These are phyloP conservation scores for Rosa persica DNA, from an alignment of 306 rosid species.

Conservation along the genomic window DNA sequence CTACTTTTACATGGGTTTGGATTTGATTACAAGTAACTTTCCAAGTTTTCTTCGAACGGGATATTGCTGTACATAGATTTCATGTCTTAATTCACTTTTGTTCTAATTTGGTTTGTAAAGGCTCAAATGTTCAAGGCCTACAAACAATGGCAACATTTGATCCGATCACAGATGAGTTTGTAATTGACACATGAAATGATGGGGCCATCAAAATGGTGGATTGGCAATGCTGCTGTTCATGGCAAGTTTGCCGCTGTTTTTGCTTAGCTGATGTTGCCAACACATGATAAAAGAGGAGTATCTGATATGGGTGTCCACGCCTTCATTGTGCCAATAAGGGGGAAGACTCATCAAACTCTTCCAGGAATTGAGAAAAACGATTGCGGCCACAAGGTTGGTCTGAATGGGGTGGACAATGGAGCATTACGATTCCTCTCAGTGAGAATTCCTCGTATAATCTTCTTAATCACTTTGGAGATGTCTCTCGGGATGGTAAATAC, in stretches of 20 bases:
- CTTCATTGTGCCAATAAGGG: slow-evolving; percentile 91
- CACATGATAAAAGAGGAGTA: slow-evolving; percentile 55
- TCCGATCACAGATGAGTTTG: slow-evolving; percentile 74
- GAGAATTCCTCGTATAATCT: slow-evolving; percentile 90
- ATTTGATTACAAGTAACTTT: neutral
- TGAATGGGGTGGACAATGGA: slow-evolving; percentile 96
- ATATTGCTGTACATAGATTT: neutral
- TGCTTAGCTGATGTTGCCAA: slow-evolving; percentile 73
- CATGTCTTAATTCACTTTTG: neutral
- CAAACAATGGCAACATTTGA: slow-evolving; percentile 88
- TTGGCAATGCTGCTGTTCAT: slow-evolving; percentile 97
- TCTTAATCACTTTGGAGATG: slow-evolving; percentile 93
- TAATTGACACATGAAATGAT: slow-evolving; percentile 82
- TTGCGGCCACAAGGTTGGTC: slow-evolving; percentile 93
- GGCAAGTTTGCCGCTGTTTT: slow-evolving; percentile 94
- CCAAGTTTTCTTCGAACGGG: too few species aligned
- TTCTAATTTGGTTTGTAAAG: slow-evolving; percentile 40
- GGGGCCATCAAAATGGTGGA: slow-evolving; percentile 99
- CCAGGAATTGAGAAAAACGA: slow-evolving; percentile 93
- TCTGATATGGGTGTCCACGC: slow-evolving; percentile 98
- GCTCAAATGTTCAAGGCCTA: slow-evolving; percentile 96
- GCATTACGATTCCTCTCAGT: slow-evolving; percentile 83
- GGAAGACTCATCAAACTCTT: slow-evolving; percentile 80
- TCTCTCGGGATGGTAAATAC: slow-evolving; percentile 88
- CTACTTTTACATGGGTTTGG: neutral